phyloP scores from a whole-genome alignment of 768 basidiomycete genomes.

The Dentipellis sp. region DNA sequence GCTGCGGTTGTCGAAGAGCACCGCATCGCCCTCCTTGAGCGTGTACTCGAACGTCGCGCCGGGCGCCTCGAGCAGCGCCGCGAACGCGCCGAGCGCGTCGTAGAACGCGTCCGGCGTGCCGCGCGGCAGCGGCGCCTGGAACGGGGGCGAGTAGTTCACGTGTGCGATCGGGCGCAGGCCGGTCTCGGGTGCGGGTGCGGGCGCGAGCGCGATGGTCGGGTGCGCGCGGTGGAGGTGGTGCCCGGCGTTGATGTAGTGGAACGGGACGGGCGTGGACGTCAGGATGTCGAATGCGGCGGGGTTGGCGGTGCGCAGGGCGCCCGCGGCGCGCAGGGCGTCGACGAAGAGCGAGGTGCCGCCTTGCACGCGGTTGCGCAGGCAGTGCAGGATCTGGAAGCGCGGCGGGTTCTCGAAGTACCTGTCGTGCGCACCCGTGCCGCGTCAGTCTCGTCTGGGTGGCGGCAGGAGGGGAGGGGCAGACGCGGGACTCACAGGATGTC shows the following conservation, averaged over 20 bases:
- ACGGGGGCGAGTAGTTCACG: slow-evolving; percentile 92
- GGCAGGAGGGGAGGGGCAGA: background rate
- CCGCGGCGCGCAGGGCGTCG: slow-evolving; percentile 64
- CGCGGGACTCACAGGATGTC: slow-evolving; percentile 71
- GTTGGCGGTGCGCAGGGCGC: slow-evolving; percentile 34
- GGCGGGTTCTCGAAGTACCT: slow-evolving; percentile 92
- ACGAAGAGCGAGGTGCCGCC: slow-evolving; percentile 87
- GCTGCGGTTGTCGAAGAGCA: slow-evolving; percentile 87
- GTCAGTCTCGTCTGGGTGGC: background rate
- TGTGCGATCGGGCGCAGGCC: slow-evolving; percentile 34
- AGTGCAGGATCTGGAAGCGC: slow-evolving; percentile 88
- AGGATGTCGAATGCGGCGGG: slow-evolving; percentile 51
- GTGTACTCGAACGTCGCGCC: slow-evolving; percentile 50
- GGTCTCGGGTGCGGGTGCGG: background rate
- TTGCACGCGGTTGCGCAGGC: slow-evolving; percentile 70
- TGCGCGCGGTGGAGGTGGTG: slow-evolving; percentile 72
- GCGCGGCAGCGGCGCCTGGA: slow-evolving; percentile 72
- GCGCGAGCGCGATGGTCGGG: slow-evolving; percentile 62
- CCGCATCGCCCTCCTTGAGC: slow-evolving; percentile 75
- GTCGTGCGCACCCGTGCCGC: background rate
- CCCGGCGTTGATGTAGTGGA: slow-evolving; percentile 87
- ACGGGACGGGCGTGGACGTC: slow-evolving; percentile 58
- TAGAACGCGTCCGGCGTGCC: slow-evolving; percentile 50
- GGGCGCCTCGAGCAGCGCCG: slow-evolving; percentile 43
- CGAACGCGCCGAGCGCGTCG: slow-evolving; percentile 52